Base-by-base conservation (phyloP, 2,329 filamentous ascomycete genomes). In the Akanthomyces lecanii region DNA sequence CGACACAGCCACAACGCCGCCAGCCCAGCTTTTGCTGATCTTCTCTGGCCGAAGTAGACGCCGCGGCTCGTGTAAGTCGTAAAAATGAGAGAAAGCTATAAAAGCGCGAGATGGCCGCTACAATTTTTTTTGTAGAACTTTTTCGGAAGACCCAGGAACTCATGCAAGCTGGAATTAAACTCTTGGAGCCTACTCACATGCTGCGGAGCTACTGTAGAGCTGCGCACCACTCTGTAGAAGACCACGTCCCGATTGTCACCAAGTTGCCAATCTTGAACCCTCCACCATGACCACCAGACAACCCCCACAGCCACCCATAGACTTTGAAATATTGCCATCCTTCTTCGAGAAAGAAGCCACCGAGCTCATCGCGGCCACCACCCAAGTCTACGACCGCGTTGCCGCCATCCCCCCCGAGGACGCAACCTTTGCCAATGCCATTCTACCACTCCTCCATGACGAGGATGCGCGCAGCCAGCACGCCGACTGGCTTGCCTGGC, bases 401-500 rank as follows among this genome's bases (percentile, higher is more conserved):
- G 80, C 81, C 66, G 78, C 84, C 21, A 76, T 87, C 65, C 78
- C 79, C 48, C 71, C 74, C 16, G 73, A 74, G 58, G 74, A 77
- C 64, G 76, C 78, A 14, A 80, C 74, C 45, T 83, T 82, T 66
- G 71, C 76, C 33, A 75, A 76, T 3, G 78, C 82, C 56, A 71
- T 82, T 60, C 74, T 77, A 16, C 90, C 90, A 16, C 85, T 92
- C 71, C 85, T 87, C 30, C 81, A 84, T 58, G 89, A 89, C 69
- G 88, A 91, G 76, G 88, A 91, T 72, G 71, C 78, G 30, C 78
- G 81, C 68, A 79, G 79, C 1, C 76, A 90, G 47, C 78, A 81
- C 65, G 75, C 79, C 45, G 81, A 86, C 64, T 91, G 91, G 65
- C 77, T 92, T 33, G 84, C 85, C 65, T 91, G 92, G 76, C 91